Evolutionary conservation across 106 monocot genomes (phyloP).

Genomic region (Allium sativum): DNA sequence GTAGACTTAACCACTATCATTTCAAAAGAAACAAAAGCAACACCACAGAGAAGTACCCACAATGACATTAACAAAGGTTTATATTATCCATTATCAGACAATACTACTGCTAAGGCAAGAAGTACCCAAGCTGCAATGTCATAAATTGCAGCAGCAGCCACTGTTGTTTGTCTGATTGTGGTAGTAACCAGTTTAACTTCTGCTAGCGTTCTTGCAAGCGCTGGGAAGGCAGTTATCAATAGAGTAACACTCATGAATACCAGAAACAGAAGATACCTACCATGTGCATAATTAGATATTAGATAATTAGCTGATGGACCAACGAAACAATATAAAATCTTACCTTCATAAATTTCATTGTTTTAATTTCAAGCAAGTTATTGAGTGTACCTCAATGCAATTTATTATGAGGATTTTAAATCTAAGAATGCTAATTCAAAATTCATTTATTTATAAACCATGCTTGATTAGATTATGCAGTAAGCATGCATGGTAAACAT

Average conservation of each 20-base stretch:
- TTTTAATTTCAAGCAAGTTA: no score
- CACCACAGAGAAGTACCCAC: slow-evolving; percentile 46
- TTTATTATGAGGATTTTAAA: no score
- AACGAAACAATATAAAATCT: no score
- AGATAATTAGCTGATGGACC: no score
- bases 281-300: no score
- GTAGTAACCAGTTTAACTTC: slow-evolving; percentile 79
- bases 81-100: slow-evolving; percentile 34
- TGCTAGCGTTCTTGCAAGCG: slow-evolving; percentile 69
- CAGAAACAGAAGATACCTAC: slow-evolving; percentile 50
- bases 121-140: slow-evolving; percentile 76
- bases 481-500: no score
- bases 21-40: slow-evolving; percentile 31
- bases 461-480: no score
- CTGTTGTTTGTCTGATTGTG: slow-evolving; percentile 39
- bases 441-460: no score
- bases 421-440: no score
- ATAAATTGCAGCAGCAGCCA: slow-evolving; percentile 73
- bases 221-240: slow-evolving; percentile 81
- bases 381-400: no score
- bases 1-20: slow-evolving; percentile 24
- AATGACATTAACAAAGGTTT: slow-evolving; percentile 41
- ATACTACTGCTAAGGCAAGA: slow-evolving; percentile 65
- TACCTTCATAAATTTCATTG: no score
- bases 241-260: slow-evolving; percentile 82